These are phyloP conservation scores for Trichocladium uniseriatum DNA, from an alignment of 495 filamentous ascomycete genomes.

Conservation along the genomic window DNA sequence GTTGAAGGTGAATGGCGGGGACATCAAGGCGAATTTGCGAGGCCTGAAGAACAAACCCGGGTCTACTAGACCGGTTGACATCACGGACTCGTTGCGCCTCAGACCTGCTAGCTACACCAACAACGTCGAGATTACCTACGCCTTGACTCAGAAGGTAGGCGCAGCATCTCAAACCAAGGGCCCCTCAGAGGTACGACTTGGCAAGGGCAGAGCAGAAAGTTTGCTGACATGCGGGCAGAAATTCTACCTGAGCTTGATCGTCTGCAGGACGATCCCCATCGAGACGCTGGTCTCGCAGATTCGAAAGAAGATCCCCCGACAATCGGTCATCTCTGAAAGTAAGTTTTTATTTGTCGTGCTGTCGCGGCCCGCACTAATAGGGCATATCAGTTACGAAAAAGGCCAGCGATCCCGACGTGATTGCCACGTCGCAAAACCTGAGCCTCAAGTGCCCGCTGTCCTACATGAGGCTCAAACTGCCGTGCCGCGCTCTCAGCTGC, in stretches of 20 bases:
- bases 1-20: constrained; percentile 77
- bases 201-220: neutral
- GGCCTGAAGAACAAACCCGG: constrained; percentile 93
- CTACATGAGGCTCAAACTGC: constrained; percentile 68
- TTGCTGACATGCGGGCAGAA: constrained; percentile 43
- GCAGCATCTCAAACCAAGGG: constrained; percentile 1
- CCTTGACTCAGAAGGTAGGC: constrained; percentile 71
- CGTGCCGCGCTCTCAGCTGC: constrained; percentile 70
- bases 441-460: constrained; percentile 89
- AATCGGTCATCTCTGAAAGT: constrained; percentile 79
- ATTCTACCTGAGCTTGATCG: constrained; percentile 62
- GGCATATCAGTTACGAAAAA: constrained; percentile 57
- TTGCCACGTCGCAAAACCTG: constrained; percentile 75
- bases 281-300: constrained; percentile 62
- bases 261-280: constrained; percentile 64
- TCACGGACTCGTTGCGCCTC: constrained; percentile 66
- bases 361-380: constrained; percentile 14
- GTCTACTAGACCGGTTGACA: constrained; percentile 83
- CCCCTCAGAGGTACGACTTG: constrained; percentile 2
- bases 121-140: constrained; percentile 77
- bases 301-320: constrained; percentile 65
- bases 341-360: constrained; percentile 24
- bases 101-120: constrained; percentile 59
- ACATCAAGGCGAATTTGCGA: constrained; percentile 79
- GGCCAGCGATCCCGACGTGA: constrained; percentile 78